Evolutionary conservation across 2,329 filamentous ascomycete species (phyloP).

Genomic region (Amauroascus niger): DNA sequence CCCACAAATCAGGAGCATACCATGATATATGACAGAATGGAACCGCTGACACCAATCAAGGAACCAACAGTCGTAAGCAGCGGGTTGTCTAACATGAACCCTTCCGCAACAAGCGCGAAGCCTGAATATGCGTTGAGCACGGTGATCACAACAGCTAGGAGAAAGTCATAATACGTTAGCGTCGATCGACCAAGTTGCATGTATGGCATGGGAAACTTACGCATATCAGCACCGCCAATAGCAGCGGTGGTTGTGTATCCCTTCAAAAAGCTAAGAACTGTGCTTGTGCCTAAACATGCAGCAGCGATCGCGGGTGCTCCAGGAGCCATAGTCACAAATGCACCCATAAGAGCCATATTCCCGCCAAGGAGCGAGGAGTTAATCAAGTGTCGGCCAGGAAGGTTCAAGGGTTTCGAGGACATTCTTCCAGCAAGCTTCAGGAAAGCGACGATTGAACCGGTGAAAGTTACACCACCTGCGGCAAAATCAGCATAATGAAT

Average conservation of each 20-base stretch:
- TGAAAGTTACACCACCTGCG: slow-evolving; percentile 71
- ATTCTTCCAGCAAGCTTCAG: slow-evolving; percentile 75
- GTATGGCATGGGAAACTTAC: slow-evolving; percentile 27
- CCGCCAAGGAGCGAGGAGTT: slow-evolving; percentile 65
- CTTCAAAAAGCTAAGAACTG: slow-evolving; percentile 69
- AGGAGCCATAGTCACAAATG: slow-evolving; percentile 72
- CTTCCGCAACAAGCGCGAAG: slow-evolving; percentile 81
- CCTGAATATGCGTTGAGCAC: slow-evolving; percentile 86
- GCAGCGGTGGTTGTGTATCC: slow-evolving; percentile 80
- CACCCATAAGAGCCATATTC: slow-evolving; percentile 74
- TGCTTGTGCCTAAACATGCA: slow-evolving; percentile 64
- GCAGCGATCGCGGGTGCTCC: slow-evolving; percentile 70
- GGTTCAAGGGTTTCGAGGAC: slow-evolving; percentile 62
- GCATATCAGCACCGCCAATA: slow-evolving; percentile 92
- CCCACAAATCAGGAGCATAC: slow-evolving; percentile 17
- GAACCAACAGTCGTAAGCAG: slow-evolving; percentile 77
- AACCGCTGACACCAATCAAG: slow-evolving; percentile 78
- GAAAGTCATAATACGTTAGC: slow-evolving; percentile 16
- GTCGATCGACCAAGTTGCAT: neutral
- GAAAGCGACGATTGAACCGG: slow-evolving; percentile 81
- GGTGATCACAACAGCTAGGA: slow-evolving; percentile 70
- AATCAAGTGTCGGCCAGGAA: slow-evolving; percentile 65
- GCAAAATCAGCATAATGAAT: no score
- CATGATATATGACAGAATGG: slow-evolving; percentile 77
- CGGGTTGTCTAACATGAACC: slow-evolving; percentile 83